Percentiles rank a stretch among this genome's conserved stretches.
Conservation (phyloP, 2,329 filamentous ascomycete species). For the Chrysoporthe deuterocubensis region DNA sequence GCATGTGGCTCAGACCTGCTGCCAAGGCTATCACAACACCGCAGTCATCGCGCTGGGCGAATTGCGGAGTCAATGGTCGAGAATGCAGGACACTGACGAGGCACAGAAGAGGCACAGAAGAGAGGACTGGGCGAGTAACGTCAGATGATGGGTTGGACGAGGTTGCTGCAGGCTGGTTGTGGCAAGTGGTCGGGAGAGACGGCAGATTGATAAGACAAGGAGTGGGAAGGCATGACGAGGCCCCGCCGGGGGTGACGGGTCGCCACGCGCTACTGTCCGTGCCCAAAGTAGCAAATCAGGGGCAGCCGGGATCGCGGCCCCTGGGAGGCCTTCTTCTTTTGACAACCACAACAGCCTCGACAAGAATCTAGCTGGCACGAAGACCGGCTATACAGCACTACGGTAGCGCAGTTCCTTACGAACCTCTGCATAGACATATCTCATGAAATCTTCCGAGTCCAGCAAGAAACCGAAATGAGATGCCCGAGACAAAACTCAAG, state of each 20-base stretch:
- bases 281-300: not conserved
- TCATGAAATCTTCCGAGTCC: too few species aligned
- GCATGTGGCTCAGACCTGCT: slow-evolving; percentile 4
- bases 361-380: too few species aligned
- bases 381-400: too few species aligned
- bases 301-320: not conserved
- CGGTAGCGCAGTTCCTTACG: too few species aligned
- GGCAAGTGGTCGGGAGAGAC: not conserved
- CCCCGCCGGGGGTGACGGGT: not conserved
- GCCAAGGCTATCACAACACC: slow-evolving; percentile 1
- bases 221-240: not conserved
- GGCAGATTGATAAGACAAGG: slow-evolving; percentile 14
- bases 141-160: not conserved
- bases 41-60: not conserved
- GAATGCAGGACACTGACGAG: not conserved
- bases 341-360: not conserved
- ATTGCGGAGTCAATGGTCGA: not conserved
- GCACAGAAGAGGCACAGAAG: not conserved
- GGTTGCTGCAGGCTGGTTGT: not conserved
- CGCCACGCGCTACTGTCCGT: not conserved
- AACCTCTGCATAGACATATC: too few species aligned
- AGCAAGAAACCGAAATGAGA: too few species aligned
- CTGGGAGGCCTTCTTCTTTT: not conserved
- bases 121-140: not conserved
- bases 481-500: too few species aligned